Evolutionary conservation across 805 yeast genomes (phyloP).

Genomic region (Starmera quercuum): DNA sequence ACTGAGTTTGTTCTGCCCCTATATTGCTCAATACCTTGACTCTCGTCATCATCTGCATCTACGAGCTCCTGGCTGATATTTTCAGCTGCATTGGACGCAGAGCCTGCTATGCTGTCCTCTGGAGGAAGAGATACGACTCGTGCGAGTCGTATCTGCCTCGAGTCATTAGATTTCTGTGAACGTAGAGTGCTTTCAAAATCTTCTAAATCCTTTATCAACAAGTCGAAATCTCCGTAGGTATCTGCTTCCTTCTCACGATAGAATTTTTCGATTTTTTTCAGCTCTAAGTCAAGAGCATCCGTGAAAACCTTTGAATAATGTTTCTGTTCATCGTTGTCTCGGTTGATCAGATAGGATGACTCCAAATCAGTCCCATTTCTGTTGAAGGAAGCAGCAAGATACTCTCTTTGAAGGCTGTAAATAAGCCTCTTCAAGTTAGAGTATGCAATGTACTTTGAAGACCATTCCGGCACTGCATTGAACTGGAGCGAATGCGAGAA

Average conservation of each 20-base stretch:
- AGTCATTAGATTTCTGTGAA: constrained; percentile 4
- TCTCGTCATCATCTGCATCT: constrained; percentile 24
- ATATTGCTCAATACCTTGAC: constrained; percentile 5
- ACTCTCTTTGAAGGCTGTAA: constrained; percentile 72
- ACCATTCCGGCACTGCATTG: constrained; percentile 98
- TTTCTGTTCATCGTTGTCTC: constrained; percentile 22
- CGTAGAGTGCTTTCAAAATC: constrained; percentile 38
- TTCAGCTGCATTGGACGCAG: constrained; percentile 14
- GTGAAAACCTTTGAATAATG: constrained; percentile 55
- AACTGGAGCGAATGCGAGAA: constrained; percentile 92
- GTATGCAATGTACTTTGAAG: constrained; percentile 84
- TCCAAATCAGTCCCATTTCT: constrained; percentile 15
- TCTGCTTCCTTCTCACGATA: constrained; percentile 60
- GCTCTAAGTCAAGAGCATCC: constrained; percentile 71
- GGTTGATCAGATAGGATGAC: constrained; percentile 22
- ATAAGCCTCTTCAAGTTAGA: constrained; percentile 80
- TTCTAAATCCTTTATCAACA: constrained; percentile 52
- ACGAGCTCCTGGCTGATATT: constrained; percentile 8
- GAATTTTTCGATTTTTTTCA: constrained; percentile 68
- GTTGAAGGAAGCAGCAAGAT: constrained; percentile 10
- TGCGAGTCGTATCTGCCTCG: no score
- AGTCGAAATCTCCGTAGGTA: constrained; percentile 44
- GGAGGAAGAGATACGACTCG: constrained; percentile 5
- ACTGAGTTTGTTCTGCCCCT: constrained; percentile 18
- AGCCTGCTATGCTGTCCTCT: no score